Conservation (phyloP, 352 stramenopile species). For the Phytophthora sp. region DNA sequence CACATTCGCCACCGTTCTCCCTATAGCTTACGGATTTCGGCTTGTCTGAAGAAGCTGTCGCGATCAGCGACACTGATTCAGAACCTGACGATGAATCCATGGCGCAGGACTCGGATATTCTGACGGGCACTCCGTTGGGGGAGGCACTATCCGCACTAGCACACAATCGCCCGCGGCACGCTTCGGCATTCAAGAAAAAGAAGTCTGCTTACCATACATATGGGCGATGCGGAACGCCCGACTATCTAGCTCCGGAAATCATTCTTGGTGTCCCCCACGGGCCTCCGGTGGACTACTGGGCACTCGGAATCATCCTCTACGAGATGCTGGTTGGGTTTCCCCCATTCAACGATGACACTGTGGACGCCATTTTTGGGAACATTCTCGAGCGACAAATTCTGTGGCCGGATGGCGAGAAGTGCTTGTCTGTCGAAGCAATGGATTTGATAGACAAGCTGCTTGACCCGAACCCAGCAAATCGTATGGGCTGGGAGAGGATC, state of each 20-base stretch:
- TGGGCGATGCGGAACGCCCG: constrained; percentile 83
- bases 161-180: constrained; percentile 11
- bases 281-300: constrained; percentile 89
- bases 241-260: constrained; percentile 92
- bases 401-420: constrained; percentile 90
- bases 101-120: constrained; percentile 15
- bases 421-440: constrained; percentile 79
- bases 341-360: constrained; percentile 90
- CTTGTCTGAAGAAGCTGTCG: constrained; percentile 81
- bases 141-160: constrained; percentile 1
- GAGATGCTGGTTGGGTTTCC: constrained; percentile 90
- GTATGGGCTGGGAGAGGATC: constrained; percentile 74
- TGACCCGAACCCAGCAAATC: constrained; percentile 67
- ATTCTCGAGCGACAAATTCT: constrained; percentile 86
- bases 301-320: constrained; percentile 91
- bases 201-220: constrained; percentile 66
- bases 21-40: constrained; percentile 87
- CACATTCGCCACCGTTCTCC: background rate
- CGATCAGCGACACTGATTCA: constrained; percentile 37
- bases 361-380: constrained; percentile 89
- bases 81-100: constrained; percentile 41
- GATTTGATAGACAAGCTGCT: constrained; percentile 86
- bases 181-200: constrained; percentile 43
- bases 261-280: constrained; percentile 74
- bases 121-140: constrained; percentile 1